Base-by-base conservation (phyloP, 495 filamentous ascomycete genomes). In the Neurospora africana region DNA sequence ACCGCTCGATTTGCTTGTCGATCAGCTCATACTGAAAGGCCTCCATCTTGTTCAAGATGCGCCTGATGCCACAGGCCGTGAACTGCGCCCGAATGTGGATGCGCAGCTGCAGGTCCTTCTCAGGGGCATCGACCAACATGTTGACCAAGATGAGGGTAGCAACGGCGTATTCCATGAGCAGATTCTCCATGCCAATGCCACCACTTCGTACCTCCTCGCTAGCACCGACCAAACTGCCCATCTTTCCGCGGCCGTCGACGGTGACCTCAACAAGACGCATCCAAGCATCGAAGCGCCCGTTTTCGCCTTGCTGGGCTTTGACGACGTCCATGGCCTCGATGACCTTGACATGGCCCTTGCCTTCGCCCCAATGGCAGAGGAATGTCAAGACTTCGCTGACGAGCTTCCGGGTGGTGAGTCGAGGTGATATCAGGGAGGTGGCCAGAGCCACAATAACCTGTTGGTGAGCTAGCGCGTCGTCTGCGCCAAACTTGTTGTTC, bases 401-500 rank as follows among this genome's bases (percentile, higher is more conserved):
- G 39, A 98, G 88, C 80, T 97, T 98, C 74, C 95, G 86, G 1
- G 95, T 98, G 37, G 93, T 94, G 68, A 99, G 84, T 53, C 95
- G 90, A 6, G 95, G 92, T 0, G 94, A 97, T 41, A 93, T 91
- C 65, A 99, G 83, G 33, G 93, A 97, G 68, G 89, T 95, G 69
- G 91, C 92, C 41, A 99, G 87, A 11, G 96, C 92, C 70, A 93
- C 91, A 71, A 98, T 90, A 72, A 98, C 91, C 76, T 92, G 90
- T 76, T 95, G 91, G 79, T 99, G 95, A 41, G 86, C 83, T 67
- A 99, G 85, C n/a, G 96, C 95, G 86, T 99, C 94, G 76, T 99
- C 96, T 38, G 95, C 96, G 65, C 95, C 95, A 81, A 95, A 98
- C 78, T 97, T 97, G 86, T 97, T 99, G 87, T 99, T 99, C 91